phyloP scores from a whole-genome alignment of 1,284 basidiomycete genomes.

The Rhodotorula sp. region DNA sequence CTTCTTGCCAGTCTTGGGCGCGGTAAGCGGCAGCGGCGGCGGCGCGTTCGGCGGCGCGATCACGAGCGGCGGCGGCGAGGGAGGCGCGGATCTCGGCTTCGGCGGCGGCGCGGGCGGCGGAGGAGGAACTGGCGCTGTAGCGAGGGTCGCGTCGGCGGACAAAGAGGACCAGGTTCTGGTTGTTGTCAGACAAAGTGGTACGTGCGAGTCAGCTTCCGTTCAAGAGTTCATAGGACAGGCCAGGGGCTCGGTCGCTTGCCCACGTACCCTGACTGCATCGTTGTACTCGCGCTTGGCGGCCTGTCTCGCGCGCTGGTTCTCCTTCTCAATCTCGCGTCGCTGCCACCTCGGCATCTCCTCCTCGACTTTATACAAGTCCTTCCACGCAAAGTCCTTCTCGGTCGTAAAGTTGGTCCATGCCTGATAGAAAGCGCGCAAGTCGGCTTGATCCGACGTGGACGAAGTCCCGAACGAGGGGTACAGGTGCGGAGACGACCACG shows the following conservation, averaged over 20 bases:
- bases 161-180: conserved; percentile 76
- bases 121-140: conserved; percentile 53
- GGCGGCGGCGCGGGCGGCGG: conserved; percentile 23
- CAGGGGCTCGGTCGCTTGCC: no score
- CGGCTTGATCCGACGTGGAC: conserved; percentile 30
- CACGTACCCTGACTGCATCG: conserved; percentile 72
- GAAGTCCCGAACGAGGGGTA: conserved; percentile 85
- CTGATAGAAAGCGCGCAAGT: conserved; percentile 67
- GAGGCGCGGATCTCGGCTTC: conserved; percentile 43
- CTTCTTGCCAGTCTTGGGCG: conserved; percentile 48
- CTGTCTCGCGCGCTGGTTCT: conserved; percentile 84
- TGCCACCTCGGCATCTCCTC: conserved; percentile 85
- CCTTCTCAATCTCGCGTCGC: conserved; percentile 91
- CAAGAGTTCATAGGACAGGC: no score
- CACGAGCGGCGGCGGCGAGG: conserved; percentile 40
- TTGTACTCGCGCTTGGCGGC: conserved; percentile 72
- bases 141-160: conserved; percentile 91
- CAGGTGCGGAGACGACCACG: conserved; percentile 51
- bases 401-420: conserved; percentile 86
- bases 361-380: conserved; percentile 75
- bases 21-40: conserved; percentile 43
- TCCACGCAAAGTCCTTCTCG: conserved; percentile 86
- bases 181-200: no score
- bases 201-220: neutral
- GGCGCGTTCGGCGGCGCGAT: conserved; percentile 44